phyloP scores from a whole-genome alignment of 140 eudicot species.

The Oenanthe javanica region DNA sequence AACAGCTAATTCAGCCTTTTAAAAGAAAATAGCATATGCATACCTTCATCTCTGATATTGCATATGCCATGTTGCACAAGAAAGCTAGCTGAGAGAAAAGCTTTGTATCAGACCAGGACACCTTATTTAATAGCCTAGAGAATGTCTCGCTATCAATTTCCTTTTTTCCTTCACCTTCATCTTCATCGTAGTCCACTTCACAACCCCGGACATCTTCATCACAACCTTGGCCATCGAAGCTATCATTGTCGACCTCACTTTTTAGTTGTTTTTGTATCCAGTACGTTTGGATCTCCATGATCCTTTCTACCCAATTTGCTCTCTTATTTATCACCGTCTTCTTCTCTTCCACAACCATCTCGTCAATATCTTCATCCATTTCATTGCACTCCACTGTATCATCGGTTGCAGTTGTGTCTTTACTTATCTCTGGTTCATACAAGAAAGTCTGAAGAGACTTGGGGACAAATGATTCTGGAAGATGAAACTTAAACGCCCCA shows the following conservation, averaged over 20 bases:
- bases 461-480: conserved; percentile 42
- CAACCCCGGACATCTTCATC: conserved; percentile 50
- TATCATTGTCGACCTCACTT: conserved; percentile 19
- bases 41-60: conserved; percentile 78
- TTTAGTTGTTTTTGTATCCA: conserved; percentile 45
- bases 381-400: conserved; percentile 12
- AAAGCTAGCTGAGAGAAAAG: conserved; percentile 65
- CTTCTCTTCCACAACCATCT: conserved; percentile 12
- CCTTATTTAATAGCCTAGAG: conserved; percentile 33
- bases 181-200: conserved; percentile 59
- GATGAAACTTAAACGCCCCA: conserved; percentile 49
- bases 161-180: conserved; percentile 26
- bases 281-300: conserved; percentile 44
- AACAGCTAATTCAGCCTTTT: background rate
- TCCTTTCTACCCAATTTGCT: conserved; percentile 65
- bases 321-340: conserved; percentile 35
- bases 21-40: background rate
- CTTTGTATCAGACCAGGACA: conserved; percentile 72
- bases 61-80: conserved; percentile 84
- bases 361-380: conserved; percentile 7
- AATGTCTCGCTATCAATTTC: conserved; percentile 42
- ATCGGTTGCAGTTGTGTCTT: conserved; percentile 21
- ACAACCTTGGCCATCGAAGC: conserved; percentile 21
- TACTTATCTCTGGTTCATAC: conserved; percentile 32
- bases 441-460: conserved; percentile 33